Conservation (phyloP, 192 early-diverging fungal genomes). For the Coemansia javaensis region DNA sequence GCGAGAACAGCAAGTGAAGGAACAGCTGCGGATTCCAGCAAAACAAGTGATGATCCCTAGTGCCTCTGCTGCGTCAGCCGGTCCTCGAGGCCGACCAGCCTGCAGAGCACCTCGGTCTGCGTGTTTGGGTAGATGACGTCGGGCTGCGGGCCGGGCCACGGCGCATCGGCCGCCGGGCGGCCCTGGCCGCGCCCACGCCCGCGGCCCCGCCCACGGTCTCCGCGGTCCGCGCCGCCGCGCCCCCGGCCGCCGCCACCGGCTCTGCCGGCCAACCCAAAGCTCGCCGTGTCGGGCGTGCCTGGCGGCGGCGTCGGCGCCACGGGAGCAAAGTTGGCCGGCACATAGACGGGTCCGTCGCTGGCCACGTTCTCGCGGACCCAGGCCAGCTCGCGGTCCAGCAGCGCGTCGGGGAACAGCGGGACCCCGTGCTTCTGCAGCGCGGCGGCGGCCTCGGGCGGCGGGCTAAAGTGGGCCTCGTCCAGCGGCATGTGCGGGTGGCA, state of each 20-base stretch:
- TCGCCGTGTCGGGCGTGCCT: constrained; percentile 33
- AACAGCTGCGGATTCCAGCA: too few relatives aligned
- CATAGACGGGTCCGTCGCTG: constrained; percentile 45
- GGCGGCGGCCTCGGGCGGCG: constrained; percentile 39
- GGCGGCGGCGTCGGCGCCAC: constrained; percentile 58
- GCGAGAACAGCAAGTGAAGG: too few relatives aligned
- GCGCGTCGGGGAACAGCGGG: constrained; percentile 33
- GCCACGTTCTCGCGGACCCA: constrained; percentile 67
- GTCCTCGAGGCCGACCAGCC: constrained; percentile 58
- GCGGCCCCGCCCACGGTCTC: not conserved
- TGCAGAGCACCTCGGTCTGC: constrained; percentile 76
- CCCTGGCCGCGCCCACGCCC: constrained; percentile 6
- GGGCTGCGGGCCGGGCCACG: constrained; percentile 18
- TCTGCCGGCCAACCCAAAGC: constrained; percentile 28
- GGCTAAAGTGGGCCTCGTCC: constrained; percentile 48
- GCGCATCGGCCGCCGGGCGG: constrained; percentile 1
- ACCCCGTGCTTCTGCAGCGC: constrained; percentile 26
- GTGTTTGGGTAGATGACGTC: constrained; percentile 64
- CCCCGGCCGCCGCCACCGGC: constrained; percentile 1
- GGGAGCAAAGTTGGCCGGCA: constrained; percentile 76
- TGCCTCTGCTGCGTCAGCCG: constrained; percentile 22
- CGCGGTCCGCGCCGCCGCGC: constrained; percentile 8
- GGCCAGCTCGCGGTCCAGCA: constrained; percentile 56
- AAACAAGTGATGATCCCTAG: too few relatives aligned
- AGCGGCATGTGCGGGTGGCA: constrained; percentile 55